A percentile compares a stretch with the other conserved stretches of the same genome.
These are phyloP conservation scores for Naganishia kalamii DNA, from an alignment of 768 basidiomycete genomes.

Conservation along the genomic window DNA sequence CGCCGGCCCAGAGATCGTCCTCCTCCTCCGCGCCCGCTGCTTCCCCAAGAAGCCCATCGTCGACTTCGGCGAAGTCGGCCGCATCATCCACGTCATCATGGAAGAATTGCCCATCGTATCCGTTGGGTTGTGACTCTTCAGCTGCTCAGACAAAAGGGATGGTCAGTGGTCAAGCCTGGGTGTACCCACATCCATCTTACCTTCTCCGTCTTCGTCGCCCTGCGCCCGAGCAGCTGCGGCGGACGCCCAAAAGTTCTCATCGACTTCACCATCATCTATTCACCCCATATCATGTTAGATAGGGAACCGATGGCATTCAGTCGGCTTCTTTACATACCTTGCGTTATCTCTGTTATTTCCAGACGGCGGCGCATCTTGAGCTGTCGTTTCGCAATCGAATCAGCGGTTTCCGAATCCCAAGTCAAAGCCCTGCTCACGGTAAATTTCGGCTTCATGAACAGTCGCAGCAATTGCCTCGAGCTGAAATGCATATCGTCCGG, in stretches of 20 bases:
- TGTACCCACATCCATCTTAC: slow-evolving; percentile 34
- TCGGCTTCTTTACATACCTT: not conserved
- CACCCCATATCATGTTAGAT: not conserved
- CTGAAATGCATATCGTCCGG: slow-evolving; percentile 99
- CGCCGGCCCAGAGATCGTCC: slow-evolving; percentile 78
- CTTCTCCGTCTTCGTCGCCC: slow-evolving; percentile 54
- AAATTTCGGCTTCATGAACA: slow-evolving; percentile 95
- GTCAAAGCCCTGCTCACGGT: slow-evolving; percentile 55
- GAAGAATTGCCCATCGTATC: slow-evolving; percentile 96
- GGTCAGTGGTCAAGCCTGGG: not conserved
- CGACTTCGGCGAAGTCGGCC: slow-evolving; percentile 56
- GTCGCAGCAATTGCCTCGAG: slow-evolving; percentile 74
- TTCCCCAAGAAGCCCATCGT: slow-evolving; percentile 50
- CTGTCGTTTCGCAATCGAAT: slow-evolving; percentile 49
- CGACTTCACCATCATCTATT: slow-evolving; percentile 72
- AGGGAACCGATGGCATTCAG: not conserved
- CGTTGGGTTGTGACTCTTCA: slow-evolving; percentile 50
- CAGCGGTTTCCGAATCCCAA: not conserved
- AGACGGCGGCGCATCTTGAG: slow-evolving; percentile 76
- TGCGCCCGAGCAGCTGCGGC: slow-evolving; percentile 72
- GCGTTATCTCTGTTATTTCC: slow-evolving; percentile 15
- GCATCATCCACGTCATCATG: slow-evolving; percentile 75
- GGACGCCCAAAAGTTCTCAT: slow-evolving; percentile 95
- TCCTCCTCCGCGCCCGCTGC: slow-evolving; percentile 49
- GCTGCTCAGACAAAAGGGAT: not conserved